Percentiles rank a stretch among this genome's conserved stretches.
Conservation (phyloP, 2,329 filamentous ascomycete genomes). For the Hymenoscyphus albidus region DNA sequence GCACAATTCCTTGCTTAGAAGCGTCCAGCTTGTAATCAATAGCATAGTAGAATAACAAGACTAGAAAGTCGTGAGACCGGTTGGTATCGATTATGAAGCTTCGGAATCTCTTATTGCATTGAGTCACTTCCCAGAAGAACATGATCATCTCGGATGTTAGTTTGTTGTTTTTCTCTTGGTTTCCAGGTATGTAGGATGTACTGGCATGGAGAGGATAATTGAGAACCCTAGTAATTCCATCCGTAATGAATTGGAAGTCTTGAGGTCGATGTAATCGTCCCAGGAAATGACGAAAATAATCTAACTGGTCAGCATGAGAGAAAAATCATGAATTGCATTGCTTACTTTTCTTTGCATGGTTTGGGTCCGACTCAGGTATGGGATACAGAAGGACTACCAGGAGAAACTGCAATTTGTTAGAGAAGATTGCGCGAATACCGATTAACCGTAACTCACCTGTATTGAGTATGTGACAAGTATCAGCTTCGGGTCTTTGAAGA, state of each 20-base stretch:
- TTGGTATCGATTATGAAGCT: conserved; percentile 97
- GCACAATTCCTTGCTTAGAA: conserved; percentile 84
- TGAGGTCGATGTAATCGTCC: conserved; percentile 84
- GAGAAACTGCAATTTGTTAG: conserved; percentile 56
- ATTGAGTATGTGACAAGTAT: conserved; percentile 87
- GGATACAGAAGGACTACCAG: conserved; percentile 82
- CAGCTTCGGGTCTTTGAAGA: conserved; percentile 88
- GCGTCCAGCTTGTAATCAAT: conserved; percentile 83
- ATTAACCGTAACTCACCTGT: conserved; percentile 37
- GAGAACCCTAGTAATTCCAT: conserved; percentile 87
- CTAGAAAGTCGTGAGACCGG: conserved; percentile 85
- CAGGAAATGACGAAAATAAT: conserved; percentile 83
- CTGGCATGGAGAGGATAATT: conserved; percentile 91
- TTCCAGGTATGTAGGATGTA: conserved; percentile 80
- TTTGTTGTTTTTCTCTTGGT: conserved; percentile 66
- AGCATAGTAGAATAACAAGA: conserved; percentile 87
- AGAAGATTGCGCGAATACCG: neutral
- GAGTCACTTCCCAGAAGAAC: conserved; percentile 94
- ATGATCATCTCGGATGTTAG: conserved; percentile 96
- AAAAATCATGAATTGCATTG: neutral
- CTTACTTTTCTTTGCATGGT: conserved; percentile 63
- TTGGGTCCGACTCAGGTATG: conserved; percentile 70
- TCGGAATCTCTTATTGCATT: conserved; percentile 96
- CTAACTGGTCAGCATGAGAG: conserved; percentile 21
- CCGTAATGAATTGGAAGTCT: conserved; percentile 95